phyloP scores from a whole-genome alignment of 345 rosid genomes.

The rapeseed (Brassica napus) region DNA sequence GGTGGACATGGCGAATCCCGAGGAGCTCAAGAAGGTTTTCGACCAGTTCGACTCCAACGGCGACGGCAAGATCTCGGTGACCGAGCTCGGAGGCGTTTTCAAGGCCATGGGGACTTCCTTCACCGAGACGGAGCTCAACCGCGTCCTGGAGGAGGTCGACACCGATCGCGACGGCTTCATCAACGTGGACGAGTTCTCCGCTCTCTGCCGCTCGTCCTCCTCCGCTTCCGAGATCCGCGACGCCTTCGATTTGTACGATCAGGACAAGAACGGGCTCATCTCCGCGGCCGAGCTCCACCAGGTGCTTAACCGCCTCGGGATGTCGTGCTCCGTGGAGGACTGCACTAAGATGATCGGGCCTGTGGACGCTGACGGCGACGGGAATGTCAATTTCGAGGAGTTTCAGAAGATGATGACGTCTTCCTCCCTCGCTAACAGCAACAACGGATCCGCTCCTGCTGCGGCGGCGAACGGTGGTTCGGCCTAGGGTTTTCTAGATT shows the following conservation, averaged over 20 bases:
- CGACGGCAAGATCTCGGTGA: constrained; percentile 85
- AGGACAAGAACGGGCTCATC: constrained; percentile 76
- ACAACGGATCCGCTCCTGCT: constrained; percentile 7
- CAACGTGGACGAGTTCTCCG: constrained; percentile 59
- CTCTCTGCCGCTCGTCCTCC: constrained; percentile 58
- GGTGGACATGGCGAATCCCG: constrained; percentile 29
- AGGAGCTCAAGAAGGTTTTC: constrained; percentile 66
- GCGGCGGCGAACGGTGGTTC: constrained; percentile 18
- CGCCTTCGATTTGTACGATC: constrained; percentile 91
- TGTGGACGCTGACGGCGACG: constrained; percentile 91
- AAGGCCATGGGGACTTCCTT: constrained; percentile 60
- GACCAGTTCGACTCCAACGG: constrained; percentile 77
- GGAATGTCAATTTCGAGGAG: constrained; percentile 72
- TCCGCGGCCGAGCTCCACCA: constrained; percentile 69
- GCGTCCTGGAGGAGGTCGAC: constrained; percentile 76
- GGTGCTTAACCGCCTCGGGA: constrained; percentile 63
- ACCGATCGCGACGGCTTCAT: constrained; percentile 76
- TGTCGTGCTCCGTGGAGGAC: constrained; percentile 67
- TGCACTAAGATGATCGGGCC: constrained; percentile 66
- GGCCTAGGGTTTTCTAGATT: constrained; percentile 4
- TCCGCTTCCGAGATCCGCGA: constrained; percentile 65
- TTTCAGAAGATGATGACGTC: constrained; percentile 81
- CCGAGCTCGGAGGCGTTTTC: constrained; percentile 66
- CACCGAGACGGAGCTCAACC: constrained; percentile 49
- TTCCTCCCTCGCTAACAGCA: constrained; percentile 30